Conservation (phyloP, 768 basidiomycete genomes). For the Hygrocybe punicea region DNA sequence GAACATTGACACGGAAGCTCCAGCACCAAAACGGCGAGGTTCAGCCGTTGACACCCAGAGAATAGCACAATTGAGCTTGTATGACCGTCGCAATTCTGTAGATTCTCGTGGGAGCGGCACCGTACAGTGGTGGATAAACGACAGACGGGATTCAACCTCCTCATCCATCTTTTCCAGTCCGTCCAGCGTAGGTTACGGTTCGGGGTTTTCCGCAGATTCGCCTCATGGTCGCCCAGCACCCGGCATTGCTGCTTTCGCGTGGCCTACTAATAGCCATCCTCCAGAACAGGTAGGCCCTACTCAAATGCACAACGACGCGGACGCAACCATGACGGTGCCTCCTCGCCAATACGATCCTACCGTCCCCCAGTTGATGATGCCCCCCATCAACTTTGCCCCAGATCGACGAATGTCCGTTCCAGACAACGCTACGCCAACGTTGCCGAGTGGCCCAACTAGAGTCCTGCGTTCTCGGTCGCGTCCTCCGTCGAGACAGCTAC, state of each 20-base stretch:
- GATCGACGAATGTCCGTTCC: conserved; percentile 80
- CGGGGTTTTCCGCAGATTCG: conserved; percentile 61
- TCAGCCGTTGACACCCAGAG: conserved; percentile 78
- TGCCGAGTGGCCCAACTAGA: conserved; percentile 44
- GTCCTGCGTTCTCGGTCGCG: conserved; percentile 65
- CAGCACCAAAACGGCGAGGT: conserved; percentile 77
- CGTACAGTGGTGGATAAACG: conserved; percentile 56
- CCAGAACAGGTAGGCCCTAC: conserved; percentile 33
- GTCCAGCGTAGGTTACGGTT: conserved; percentile 49
- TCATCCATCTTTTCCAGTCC: conserved; percentile 54
- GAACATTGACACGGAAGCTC: conserved; percentile 57
- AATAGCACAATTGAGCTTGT: conserved; percentile 69
- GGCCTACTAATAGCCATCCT: conserved; percentile 50
- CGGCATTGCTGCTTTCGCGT: conserved; percentile 68
- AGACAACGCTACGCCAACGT: conserved; percentile 47
- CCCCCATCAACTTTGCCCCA: conserved; percentile 53
- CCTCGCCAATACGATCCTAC: conserved; percentile 50
- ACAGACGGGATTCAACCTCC: conserved; percentile 72
- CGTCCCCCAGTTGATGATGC: conserved; percentile 44
- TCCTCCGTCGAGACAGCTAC: conserved; percentile 62
- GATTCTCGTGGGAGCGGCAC: conserved; percentile 49
- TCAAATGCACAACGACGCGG: conserved; percentile 45
- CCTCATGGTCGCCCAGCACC: conserved; percentile 61
- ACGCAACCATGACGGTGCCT: conserved; percentile 40
- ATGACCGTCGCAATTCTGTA: conserved; percentile 74